Base-by-base conservation (phyloP, 106 monocot genomes). In the Acorus calamus region DNA sequence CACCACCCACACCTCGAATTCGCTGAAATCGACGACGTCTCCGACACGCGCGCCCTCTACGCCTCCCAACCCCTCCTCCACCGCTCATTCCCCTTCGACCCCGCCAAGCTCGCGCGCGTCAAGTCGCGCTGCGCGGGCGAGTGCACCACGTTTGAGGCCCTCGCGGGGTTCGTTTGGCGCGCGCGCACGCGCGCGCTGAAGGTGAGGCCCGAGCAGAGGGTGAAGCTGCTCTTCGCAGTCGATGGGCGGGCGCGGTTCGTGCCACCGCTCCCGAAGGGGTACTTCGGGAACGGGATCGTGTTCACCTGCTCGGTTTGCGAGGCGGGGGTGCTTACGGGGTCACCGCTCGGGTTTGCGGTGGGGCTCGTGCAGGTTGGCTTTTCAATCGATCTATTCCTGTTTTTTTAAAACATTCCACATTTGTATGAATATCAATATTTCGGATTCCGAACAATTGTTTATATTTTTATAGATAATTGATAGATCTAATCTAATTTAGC, bases 271-370 rank as follows among this genome's bases (percentile, higher is more conserved):
- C 92, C 87, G 0, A 79, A 74, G n/a, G 87, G 92, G 43, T 87
- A 87, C 57, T 92, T 84, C 52, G 92, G 84, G 1, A 92, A 92
- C 47, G 92, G 92, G 12, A 92, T 92, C 5, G 92, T 87, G 57
- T 70, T 92, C 4, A 87, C 92, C 7, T 77, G 84, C 61, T 65
- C 84, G 2, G 13, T 92, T n/a, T 77, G 83, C 49, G 45, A 46
- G 0, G 63, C 84, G 3, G 79, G 78, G 4, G 84, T 84, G 69
- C 71, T 92, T 12, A n/a, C 80, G 6, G 76, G 53, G 3, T 49
- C 50, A 7, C 87, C 87, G 50, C 2, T 80, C 3, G 79, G 84
- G 2, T 70, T 49, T 53, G 72, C 92, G 0, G 80, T 71, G 12
- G 59, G 62, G 10, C 70, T 80, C 11, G 87, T 92, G 43, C 76